These are phyloP conservation scores for Filobasidium wieringae DNA, from an alignment of 768 basidiomycete species.

Conservation along the genomic window DNA sequence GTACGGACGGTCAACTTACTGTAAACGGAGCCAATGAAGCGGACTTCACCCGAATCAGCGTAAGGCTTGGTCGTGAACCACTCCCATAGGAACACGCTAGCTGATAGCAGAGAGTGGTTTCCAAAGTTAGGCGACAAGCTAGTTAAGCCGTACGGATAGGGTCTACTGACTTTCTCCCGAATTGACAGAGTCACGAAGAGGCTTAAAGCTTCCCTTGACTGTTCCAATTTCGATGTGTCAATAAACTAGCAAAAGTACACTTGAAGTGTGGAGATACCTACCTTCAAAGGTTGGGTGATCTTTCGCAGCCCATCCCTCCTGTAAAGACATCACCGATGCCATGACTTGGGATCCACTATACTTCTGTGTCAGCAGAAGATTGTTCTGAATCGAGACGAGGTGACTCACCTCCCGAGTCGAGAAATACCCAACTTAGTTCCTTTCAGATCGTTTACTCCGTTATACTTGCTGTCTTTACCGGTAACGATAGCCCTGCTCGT, in stretches of 20 bases:
- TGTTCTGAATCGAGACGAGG: neutral
- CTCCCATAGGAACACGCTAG: constrained; percentile 64
- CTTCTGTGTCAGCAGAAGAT: neutral
- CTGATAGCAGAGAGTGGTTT: neutral
- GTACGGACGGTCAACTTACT: constrained; percentile 20
- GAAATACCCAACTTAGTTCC: constrained; percentile 82
- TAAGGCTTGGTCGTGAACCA: constrained; percentile 71
- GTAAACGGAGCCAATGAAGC: constrained; percentile 56
- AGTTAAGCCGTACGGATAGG: constrained; percentile 12
- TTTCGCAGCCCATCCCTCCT: constrained; percentile 60
- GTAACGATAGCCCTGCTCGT: constrained; percentile 71
- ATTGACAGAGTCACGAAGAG: constrained; percentile 71
- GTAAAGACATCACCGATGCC: constrained; percentile 86
- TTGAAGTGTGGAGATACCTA: constrained; percentile 32
- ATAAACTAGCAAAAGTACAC: neutral
- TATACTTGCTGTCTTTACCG: constrained; percentile 59
- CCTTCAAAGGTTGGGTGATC: constrained; percentile 53
- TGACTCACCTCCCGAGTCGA: constrained; percentile 61
- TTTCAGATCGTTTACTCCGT: constrained; percentile 60
- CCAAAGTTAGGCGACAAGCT: constrained; percentile 5
- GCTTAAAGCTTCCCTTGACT: constrained; percentile 40
- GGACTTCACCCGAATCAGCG: constrained; percentile 62
- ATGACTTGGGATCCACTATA: constrained; percentile 69
- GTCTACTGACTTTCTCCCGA: constrained; percentile 53
- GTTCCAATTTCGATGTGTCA: neutral